Evolutionary conservation across 1,284 basidiomycete species (phyloP), one percentile per base, ranked within the genome.

Genomic region (Mycena citricolor): DNA sequence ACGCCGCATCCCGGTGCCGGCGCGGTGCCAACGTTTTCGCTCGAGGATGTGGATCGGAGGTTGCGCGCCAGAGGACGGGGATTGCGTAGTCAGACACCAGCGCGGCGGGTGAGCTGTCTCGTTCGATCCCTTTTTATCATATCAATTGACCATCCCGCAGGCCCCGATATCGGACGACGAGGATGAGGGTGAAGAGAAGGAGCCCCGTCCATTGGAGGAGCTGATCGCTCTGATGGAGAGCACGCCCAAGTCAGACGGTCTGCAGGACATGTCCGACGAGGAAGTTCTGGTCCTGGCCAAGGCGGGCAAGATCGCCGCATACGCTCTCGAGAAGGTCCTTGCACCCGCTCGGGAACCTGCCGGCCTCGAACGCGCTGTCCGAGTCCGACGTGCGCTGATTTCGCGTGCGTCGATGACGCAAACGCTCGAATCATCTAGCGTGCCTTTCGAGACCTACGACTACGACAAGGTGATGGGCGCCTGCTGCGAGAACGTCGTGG

Each of bases 401-500:
- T 97, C 95, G 38, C 91, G 95, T 20, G 83, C 91, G 1, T 93
- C 92, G 1, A 66, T 71, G 24, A 97, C 91, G 0, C 82, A 88
- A 65, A 90, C 90, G 0, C 77, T 99, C 32, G 97, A 99, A 63
- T 55, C 67, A 17, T 94, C 90, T 1, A 79, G 85, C 34, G 71
- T 99, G 13, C 97, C 97, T 0, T 83, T 89, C 76, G 63, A 76
- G 25, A 72, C 86, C 64, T 99, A 97, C 68, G 92, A 98, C 68
- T 99, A 99, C 70, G 84, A 86, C 29, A 83, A 89, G 20, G 94
- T 99, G 41, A 81, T 95, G 55, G 95, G 95, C 49, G 94, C 95
- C 4, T 99, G 97, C 70, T 99, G 97, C 68, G 97, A 99, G 71
- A 99, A 99, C 64, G 97, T 99, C 37, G 83, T 99, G 35, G 97